Percentiles rank a stretch among this genome's conserved stretches.
Evolutionary conservation across 1,284 basidiomycete genomes (phyloP).

Genomic region (Cystobasidium slooffiae): DNA sequence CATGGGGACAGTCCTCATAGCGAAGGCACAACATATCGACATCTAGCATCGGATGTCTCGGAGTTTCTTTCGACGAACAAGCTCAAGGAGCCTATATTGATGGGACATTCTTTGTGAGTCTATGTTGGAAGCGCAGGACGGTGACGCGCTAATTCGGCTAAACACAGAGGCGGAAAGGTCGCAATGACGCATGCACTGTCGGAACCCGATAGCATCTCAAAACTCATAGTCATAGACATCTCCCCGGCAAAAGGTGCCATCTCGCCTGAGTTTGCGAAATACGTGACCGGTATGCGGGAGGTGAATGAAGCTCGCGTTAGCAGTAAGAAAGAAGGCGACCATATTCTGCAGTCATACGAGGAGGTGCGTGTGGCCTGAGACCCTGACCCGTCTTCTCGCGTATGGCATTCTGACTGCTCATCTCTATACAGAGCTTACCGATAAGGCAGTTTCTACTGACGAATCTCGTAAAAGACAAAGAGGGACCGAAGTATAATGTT

Average conservation of each 20-base stretch:
- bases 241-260: conserved; percentile 69
- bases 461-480: conserved; percentile 65
- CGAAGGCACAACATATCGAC: conserved; percentile 68
- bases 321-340: conserved; percentile 69
- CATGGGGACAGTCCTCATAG: conserved; percentile 78
- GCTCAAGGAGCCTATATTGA: conserved; percentile 65
- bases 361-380: conserved; percentile 59
- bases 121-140: neutral
- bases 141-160: neutral
- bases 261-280: conserved; percentile 69
- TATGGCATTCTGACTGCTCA: neutral
- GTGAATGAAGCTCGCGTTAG: conserved; percentile 65
- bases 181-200: conserved; percentile 76
- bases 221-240: conserved; percentile 80
- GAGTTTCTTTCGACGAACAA: conserved; percentile 58
- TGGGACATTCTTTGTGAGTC: conserved; percentile 82
- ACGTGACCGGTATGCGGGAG: conserved; percentile 71
- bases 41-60: conserved; percentile 67
- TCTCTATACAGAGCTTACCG: conserved; percentile 64
- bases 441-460: conserved; percentile 80
- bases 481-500: conserved; percentile 63
- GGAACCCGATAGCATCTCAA: conserved; percentile 62
- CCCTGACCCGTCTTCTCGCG: neutral
- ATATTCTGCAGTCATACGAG: conserved; percentile 68
- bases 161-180: conserved; percentile 78